These are phyloP conservation scores for Dioscorea cayenensis DNA, from an alignment of 116 monocot genomes.

Conservation along the genomic window DNA sequence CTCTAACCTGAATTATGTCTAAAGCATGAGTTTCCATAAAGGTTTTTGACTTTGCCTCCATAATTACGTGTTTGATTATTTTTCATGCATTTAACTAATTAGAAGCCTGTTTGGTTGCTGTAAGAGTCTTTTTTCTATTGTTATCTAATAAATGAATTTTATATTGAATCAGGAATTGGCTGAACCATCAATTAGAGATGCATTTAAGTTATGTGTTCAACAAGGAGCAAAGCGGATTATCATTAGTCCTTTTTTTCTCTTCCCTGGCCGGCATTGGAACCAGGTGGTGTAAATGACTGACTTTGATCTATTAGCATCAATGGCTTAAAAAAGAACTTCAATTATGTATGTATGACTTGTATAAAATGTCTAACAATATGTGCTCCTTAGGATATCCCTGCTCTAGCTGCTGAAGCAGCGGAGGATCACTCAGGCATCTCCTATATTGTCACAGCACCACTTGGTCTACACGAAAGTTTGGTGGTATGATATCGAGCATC, in stretches of 20 bases:
- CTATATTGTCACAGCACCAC: slow-evolving; percentile 78
- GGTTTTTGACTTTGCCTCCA: too few relatives aligned
- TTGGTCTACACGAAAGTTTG: slow-evolving; percentile 88
- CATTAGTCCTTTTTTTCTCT: slow-evolving; percentile 91
- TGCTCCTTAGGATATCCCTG: slow-evolving; percentile 70
- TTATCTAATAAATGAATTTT: not conserved
- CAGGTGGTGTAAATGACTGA: slow-evolving; percentile 21
- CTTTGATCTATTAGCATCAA: not conserved
- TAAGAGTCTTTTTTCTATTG: not conserved
- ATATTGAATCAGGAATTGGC: slow-evolving; percentile 60
- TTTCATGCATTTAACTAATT: too few relatives aligned
- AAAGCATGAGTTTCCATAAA: too few relatives aligned
- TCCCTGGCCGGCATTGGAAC: slow-evolving; percentile 80
- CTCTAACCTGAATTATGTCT: too few relatives aligned
- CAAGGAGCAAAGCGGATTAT: slow-evolving; percentile 71
- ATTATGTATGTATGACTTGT: not conserved
- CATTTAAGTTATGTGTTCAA: slow-evolving; percentile 65
- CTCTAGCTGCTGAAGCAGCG: slow-evolving; percentile 74
- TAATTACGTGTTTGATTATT: too few relatives aligned
- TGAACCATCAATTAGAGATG: slow-evolving; percentile 77
- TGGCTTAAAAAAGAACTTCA: not conserved
- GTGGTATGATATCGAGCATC: slow-evolving; percentile 44
- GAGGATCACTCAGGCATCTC: slow-evolving; percentile 65
- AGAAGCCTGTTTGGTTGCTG: too few relatives aligned
- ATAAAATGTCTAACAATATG: not conserved